phyloP scores from a whole-genome alignment of 768 basidiomycete species.

The Suillus spraguei region DNA sequence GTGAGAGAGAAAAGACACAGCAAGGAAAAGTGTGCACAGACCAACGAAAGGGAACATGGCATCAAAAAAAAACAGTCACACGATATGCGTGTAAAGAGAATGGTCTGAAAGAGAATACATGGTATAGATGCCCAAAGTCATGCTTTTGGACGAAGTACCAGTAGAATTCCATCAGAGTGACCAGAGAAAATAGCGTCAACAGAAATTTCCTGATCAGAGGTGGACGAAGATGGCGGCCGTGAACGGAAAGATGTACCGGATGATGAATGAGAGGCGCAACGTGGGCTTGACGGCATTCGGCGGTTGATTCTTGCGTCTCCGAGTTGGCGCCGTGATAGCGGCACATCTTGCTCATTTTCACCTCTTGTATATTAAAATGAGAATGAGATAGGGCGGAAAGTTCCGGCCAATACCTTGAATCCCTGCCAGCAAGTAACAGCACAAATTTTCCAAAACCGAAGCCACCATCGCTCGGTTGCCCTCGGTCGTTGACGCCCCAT shows the following conservation, averaged over 20 bases:
- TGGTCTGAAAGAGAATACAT: not conserved
- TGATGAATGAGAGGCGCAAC: slow-evolving; percentile 8
- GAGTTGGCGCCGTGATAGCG: slow-evolving; percentile 31
- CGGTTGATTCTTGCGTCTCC: slow-evolving; percentile 20
- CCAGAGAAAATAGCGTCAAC: slow-evolving; percentile 87
- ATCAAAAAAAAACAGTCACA: slow-evolving; percentile 1
- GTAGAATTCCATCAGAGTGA: slow-evolving; percentile 83
- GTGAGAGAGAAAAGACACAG: not conserved
- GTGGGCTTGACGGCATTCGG: slow-evolving; percentile 18
- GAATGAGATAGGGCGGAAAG: not conserved
- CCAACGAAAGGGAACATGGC: not conserved
- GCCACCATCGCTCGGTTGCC: slow-evolving; percentile 82
- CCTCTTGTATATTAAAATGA: slow-evolving; percentile 21
- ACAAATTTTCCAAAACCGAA: slow-evolving; percentile 81
- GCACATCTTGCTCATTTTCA: slow-evolving; percentile 28
- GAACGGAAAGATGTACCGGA: slow-evolving; percentile 13
- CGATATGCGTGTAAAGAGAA: not conserved
- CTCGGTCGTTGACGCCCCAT: slow-evolving; percentile 84
- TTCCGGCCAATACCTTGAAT: slow-evolving; percentile 46
- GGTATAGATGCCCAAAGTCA: not conserved
- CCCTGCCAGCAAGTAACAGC: slow-evolving; percentile 57
- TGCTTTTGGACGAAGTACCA: slow-evolving; percentile 59
- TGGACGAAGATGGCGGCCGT: slow-evolving; percentile 15
- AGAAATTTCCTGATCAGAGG: slow-evolving; percentile 39
- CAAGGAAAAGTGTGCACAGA: not conserved